Conservation (phyloP, 306 rosid genomes). For the Pueraria montana region DNA sequence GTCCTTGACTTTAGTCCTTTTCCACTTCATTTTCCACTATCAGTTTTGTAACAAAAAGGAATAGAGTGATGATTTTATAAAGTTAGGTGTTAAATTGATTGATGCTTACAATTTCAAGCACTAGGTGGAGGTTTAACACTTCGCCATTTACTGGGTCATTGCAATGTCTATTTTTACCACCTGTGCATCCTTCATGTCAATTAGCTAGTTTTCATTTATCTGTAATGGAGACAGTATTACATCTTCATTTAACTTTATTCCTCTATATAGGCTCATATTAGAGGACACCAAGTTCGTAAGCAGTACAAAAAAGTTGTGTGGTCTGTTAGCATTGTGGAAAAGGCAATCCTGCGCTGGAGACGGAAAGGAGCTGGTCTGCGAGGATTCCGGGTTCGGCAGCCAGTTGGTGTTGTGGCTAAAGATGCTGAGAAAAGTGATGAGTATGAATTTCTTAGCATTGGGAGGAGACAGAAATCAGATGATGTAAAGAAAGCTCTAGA, state of each 20-base stretch:
- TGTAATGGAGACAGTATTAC: background rate
- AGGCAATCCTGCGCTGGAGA: slow-evolving; percentile 84
- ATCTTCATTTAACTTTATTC: slow-evolving; percentile 37
- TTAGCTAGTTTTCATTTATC: background rate
- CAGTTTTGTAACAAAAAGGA: background rate
- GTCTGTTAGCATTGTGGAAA: slow-evolving; percentile 81
- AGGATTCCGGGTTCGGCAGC: slow-evolving; percentile 64
- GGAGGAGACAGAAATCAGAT: slow-evolving; percentile 72
- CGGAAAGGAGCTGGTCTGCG: slow-evolving; percentile 73
- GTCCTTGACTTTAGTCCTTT: background rate
- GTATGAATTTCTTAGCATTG: slow-evolving; percentile 71
- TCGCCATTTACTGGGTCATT: background rate
- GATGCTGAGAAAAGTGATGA: slow-evolving; percentile 62
- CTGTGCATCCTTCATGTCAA: background rate
- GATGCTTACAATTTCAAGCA: too few species aligned
- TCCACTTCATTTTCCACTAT: background rate
- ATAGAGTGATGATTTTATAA: too few species aligned
- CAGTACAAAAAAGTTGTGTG: slow-evolving; percentile 71
- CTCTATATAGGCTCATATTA: slow-evolving; percentile 71
- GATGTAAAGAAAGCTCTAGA: slow-evolving; percentile 76
- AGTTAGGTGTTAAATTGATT: too few species aligned
- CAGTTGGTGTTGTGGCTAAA: slow-evolving; percentile 47
- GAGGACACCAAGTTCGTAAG: slow-evolving; percentile 82
- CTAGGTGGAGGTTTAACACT: too few species aligned
- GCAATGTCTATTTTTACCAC: background rate